These are phyloP conservation scores for Chlorella vulgaris DNA, from an alignment of 139 green algal species.

Conservation along the genomic window DNA sequence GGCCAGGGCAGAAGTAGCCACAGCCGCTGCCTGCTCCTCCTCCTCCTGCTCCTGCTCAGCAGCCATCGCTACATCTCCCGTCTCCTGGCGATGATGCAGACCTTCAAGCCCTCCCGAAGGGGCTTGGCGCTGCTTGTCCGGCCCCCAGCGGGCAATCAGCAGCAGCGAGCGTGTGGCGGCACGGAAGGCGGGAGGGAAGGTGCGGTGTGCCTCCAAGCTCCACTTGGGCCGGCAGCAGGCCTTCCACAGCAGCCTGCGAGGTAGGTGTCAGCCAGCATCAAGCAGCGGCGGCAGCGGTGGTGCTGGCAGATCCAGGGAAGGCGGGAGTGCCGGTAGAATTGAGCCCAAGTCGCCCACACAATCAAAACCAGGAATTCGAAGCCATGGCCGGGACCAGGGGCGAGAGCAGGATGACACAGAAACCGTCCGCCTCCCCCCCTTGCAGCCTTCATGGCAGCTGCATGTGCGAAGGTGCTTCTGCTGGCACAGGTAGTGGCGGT, in stretches of 20 bases:
- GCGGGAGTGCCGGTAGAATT: background rate
- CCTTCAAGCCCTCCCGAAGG: background rate
- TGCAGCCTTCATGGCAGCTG: too few relatives aligned
- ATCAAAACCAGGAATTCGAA: too few relatives aligned
- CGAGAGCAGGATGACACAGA: too few relatives aligned
- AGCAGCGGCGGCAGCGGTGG: background rate
- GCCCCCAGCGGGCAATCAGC: constrained; percentile 5
- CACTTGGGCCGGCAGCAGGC: background rate
- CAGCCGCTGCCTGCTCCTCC: background rate
- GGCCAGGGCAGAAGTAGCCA: constrained; percentile 4
- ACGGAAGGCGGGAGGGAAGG: constrained; percentile 2
- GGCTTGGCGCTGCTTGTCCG: background rate
- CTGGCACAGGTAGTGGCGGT: background rate
- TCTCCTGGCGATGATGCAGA: background rate
- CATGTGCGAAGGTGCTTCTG: background rate
- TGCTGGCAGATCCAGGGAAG: background rate
- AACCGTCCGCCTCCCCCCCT: too few relatives aligned
- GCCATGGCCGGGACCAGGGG: too few relatives aligned
- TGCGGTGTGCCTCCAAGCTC: background rate
- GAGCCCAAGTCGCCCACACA: too few relatives aligned
- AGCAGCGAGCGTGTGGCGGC: background rate
- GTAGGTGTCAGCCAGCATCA: background rate
- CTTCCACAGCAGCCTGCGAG: constrained; percentile 13
- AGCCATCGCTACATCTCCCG: background rate
- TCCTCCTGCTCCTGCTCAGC: background rate